phyloP scores from a whole-genome alignment of 192 early-diverging fungal species.

The Cladochytrium replicatum region DNA sequence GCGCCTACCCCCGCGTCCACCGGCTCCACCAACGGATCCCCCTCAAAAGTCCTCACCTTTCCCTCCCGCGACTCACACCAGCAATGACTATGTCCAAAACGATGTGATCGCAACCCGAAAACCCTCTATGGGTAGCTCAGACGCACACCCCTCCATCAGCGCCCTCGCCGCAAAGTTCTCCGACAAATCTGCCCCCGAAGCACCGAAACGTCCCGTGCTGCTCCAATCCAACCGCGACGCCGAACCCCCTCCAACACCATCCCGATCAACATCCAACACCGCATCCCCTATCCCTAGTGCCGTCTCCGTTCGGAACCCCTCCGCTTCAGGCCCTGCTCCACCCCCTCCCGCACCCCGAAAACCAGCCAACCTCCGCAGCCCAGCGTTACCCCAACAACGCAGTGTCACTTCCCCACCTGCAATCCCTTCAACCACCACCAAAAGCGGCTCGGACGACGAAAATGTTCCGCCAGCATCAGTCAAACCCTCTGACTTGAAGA shows the following conservation, averaged over 20 bases:
- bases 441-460: no score
- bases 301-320: neutral
- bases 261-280: neutral
- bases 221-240: neutral
- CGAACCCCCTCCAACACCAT: neutral
- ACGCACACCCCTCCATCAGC: constrained; percentile 7
- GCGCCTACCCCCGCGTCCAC: neutral
- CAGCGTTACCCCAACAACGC: neutral
- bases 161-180: neutral
- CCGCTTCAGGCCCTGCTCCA: neutral
- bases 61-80: constrained; percentile 1
- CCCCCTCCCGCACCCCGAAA: neutral
- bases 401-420: no score
- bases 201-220: neutral
- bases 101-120: neutral
- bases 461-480: no score
- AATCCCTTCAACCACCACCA: no score
- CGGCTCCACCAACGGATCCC: constrained; percentile 2
- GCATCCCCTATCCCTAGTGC: neutral
- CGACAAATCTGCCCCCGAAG: neutral
- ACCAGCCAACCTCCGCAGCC: neutral
- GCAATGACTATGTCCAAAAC: no score
- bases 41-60: constrained; percentile 1
- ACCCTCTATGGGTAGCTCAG: neutral
- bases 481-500: no score